phyloP scores from a whole-genome alignment of 257 asterid genomes.

The Catharanthus roseus region DNA sequence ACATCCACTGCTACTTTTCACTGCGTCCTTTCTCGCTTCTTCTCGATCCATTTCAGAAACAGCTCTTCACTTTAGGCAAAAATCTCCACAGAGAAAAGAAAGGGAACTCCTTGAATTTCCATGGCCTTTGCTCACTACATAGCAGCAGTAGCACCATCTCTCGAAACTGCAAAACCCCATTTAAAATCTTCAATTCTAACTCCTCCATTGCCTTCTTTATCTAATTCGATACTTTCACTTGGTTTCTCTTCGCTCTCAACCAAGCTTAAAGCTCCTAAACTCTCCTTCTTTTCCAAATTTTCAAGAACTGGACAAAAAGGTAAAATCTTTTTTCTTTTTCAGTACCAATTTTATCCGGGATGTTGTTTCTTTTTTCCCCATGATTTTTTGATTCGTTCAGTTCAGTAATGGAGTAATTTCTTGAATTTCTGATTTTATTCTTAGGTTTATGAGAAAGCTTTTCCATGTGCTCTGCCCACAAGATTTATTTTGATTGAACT shows the following conservation, averaged over 20 bases:
- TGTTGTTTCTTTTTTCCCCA: no score
- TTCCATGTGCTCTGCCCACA: no score
- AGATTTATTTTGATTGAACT: not conserved
- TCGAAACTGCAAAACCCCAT: constrained; percentile 28
- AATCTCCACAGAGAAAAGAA: not conserved
- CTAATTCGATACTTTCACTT: constrained; percentile 14
- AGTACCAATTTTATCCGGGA: not conserved
- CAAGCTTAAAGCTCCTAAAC: constrained; percentile 17
- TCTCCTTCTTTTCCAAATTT: constrained; percentile 21
- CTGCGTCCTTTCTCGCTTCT: constrained; percentile 16
- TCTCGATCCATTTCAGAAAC: no score
- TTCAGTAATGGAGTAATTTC: no score
- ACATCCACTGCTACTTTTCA: not conserved
- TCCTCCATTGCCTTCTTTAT: constrained; percentile 24
- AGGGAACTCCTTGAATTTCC: constrained; percentile 4
- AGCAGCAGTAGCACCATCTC: constrained; percentile 40
- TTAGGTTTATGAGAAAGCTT: not conserved
- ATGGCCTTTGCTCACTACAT: constrained; percentile 59
- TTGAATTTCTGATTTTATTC: not conserved
- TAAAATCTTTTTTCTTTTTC: not conserved
- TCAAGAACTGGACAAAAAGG: constrained; percentile 14
- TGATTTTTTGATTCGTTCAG: no score
- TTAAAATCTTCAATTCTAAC: constrained; percentile 20
- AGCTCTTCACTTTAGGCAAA: no score
- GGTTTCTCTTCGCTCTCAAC: constrained; percentile 25